Evolutionary conservation across 208 protist genomes (phyloP).

Genomic region (Leptomonas pyrrhocoris): DNA sequence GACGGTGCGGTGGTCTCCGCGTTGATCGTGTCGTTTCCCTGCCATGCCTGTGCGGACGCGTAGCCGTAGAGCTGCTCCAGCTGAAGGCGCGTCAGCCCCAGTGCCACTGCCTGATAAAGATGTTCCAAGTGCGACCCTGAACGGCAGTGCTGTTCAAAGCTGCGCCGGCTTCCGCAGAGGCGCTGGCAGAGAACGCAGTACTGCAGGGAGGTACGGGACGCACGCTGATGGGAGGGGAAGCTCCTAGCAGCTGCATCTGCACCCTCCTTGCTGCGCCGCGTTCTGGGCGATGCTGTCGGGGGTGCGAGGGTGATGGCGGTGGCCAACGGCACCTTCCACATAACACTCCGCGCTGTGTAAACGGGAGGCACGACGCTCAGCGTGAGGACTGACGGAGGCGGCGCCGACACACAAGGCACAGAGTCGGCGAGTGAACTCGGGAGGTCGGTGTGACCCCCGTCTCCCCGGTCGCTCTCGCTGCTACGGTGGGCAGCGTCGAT

Average conservation of each 20-base stretch:
- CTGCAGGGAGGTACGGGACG: conserved; percentile 1
- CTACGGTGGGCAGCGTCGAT: too few species aligned
- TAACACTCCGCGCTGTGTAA: conserved; percentile 52
- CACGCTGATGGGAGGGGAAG: background rate
- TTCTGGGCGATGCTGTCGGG: background rate
- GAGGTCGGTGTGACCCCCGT: too few species aligned
- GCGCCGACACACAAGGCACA: background rate
- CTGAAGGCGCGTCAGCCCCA: conserved; percentile 22
- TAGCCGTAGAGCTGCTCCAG: conserved; percentile 18
- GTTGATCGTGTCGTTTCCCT: background rate
- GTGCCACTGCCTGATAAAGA: conserved; percentile 48
- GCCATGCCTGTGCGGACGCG: background rate
- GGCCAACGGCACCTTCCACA: conserved; percentile 63
- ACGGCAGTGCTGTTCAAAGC: conserved; percentile 48
- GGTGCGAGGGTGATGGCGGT: background rate
- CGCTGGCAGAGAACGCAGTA: conserved; percentile 70
- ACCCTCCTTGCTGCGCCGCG: background rate
- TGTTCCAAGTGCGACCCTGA: conserved; percentile 50
- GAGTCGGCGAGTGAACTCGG: too few species aligned
- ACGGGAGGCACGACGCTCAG: conserved; percentile 55
- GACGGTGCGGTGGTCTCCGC: background rate
- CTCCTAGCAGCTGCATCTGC: background rate
- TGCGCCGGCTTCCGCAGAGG: conserved; percentile 16
- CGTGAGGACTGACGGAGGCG: conserved; percentile 1
- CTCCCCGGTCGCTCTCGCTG: background rate